A percentile compares a stretch with the other conserved stretches of the same genome.
Evolutionary conservation across 805 yeast species (phyloP).

Genomic region (Brettanomyces anomalus): DNA sequence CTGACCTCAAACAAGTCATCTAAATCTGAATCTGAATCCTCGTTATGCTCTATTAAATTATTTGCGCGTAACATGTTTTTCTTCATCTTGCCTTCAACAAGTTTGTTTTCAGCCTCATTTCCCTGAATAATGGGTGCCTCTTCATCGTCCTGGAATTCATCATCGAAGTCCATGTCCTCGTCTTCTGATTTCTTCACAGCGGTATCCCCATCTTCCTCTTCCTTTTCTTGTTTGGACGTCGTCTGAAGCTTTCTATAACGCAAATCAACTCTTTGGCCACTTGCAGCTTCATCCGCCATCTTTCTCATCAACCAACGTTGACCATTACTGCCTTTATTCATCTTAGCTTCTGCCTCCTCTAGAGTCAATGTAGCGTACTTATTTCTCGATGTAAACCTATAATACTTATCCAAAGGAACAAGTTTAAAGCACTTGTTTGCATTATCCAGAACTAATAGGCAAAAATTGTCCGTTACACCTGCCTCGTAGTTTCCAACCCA

Average conservation of each 20-base stretch:
- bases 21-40: constrained; percentile 52
- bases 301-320: constrained; percentile 97
- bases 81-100: constrained; percentile 76
- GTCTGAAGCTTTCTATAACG: constrained; percentile 39
- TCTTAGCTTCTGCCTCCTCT: constrained; percentile 93
- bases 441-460: constrained; percentile 73
- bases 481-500: constrained; percentile 97
- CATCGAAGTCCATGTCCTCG: constrained; percentile 90
- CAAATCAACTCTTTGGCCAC: constrained; percentile 42
- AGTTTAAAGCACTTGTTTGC: constrained; percentile 70
- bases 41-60: constrained; percentile 55
- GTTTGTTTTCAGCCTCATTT: constrained; percentile 88
- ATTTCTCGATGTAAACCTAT: constrained; percentile 87
- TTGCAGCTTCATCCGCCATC: constrained; percentile 56
- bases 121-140: constrained; percentile 98
- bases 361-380: constrained; percentile 87
- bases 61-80: constrained; percentile 79
- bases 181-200: constrained; percentile 41
- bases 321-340: constrained; percentile 65
- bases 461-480: constrained; percentile 75
- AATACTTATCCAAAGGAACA: constrained; percentile 93
- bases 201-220: constrained; percentile 24
- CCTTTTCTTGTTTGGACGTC: constrained; percentile 23
- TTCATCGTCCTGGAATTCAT: constrained; percentile 97
- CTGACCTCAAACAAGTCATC: constrained; percentile 63